Evolutionary conservation across 805 yeast species (phyloP), one percentile per base, ranked within the genome.

Genomic region (Metschnikowia shivogae): DNA sequence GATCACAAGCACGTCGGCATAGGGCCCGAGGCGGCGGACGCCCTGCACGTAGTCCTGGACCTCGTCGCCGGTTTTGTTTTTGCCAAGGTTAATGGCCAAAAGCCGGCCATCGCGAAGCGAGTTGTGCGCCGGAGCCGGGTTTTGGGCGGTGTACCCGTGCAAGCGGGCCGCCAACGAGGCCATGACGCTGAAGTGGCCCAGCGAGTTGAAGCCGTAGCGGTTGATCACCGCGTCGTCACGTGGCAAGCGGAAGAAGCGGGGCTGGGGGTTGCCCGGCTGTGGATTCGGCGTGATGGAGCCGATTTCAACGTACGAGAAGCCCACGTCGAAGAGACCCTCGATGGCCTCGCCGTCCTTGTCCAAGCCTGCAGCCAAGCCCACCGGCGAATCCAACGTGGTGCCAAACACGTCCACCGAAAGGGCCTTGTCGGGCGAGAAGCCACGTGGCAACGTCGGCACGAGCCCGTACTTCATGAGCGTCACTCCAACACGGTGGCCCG

Each of bases 291-390:
- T 92, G 39, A 92, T 82, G 2, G 96, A 86, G 1, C 98, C 98
- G 48, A 92, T 78, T 65, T 92, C 98, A 52, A 89, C 93, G 63
- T 88, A 88, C 12, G 92, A 81, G 58, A 90, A 90, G 1, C 98
- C 98, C 44, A 77, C 61, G 51, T 82, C 74, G 55, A 84, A 82
- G 47, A 92, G 72, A 0, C 89, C 69, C 56, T 92, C 97, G 54
- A 92, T 80, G 17, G 88, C 96, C 59, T 89, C 95, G 42, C 88
- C 98, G 58, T 90, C 84, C 67, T 92, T 92, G 65, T 92, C 98
- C 52, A 92, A 77, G 10, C 98, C 98, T 22, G 98, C 98, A 40
- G 98, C 97, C 56, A 90, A 75, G 11, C 97, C 97, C 40, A 92
- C 72, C 20, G 98, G 97, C 45, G 84, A 82, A 17, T 75, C 74